A percentile compares a stretch with the other conserved stretches of the same genome.
phyloP scores from a whole-genome alignment of 441 rosid species.

The Eutrema salsugineum region DNA sequence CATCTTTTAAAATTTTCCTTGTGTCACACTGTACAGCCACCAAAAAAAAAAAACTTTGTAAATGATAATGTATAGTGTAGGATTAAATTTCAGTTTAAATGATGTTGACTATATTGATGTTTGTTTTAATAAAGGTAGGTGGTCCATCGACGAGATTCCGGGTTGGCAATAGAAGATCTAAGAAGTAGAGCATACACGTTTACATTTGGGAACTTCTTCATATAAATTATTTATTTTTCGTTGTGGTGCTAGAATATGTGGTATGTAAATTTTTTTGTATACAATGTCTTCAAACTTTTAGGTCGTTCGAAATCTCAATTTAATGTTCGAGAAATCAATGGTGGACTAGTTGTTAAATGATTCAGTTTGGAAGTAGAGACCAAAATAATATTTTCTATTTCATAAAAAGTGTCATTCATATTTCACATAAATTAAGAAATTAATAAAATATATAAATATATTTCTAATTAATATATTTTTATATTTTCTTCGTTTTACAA shows the following conservation, averaged over 20 bases:
- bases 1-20: neutral
- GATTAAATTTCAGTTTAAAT: neutral
- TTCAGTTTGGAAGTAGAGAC: too few relatives aligned
- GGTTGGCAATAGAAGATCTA: conserved; percentile 22
- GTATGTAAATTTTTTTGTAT: neutral
- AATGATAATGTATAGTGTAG: neutral
- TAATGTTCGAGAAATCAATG: too few relatives aligned
- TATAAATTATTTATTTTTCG: neutral
- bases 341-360: too few relatives aligned
- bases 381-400: too few relatives aligned
- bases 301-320: neutral
- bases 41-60: neutral
- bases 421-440: too few relatives aligned
- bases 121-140: conserved; percentile 10
- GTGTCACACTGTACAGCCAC: neutral
- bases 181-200: neutral
- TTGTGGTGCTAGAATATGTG: neutral
- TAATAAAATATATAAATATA: too few relatives aligned
- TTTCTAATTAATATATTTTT: too few relatives aligned
- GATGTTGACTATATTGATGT: conserved; percentile 5
- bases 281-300: neutral
- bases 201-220: neutral
- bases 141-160: conserved; percentile 12
- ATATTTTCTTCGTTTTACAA: too few relatives aligned
- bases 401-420: too few relatives aligned